A percentile compares a stretch with the other conserved stretches of the same genome.
These are phyloP conservation scores for Pseudogymnoascus sp. DNA, from an alignment of 2,329 filamentous ascomycete species.

Conservation along the genomic window DNA sequence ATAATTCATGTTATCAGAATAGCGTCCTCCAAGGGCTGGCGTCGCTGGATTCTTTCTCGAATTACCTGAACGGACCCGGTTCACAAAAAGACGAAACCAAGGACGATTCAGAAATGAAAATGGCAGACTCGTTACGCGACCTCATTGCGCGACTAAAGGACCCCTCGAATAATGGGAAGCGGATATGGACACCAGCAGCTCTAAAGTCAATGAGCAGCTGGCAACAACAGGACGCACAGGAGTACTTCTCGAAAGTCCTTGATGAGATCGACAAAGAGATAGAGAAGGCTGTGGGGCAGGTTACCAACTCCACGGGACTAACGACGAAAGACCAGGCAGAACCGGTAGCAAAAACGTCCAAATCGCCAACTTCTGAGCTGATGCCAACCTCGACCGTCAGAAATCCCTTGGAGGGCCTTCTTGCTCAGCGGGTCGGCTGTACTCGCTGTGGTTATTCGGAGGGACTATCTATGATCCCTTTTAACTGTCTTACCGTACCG, in stretches of 20 bases:
- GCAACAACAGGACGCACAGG: slow-evolving; percentile 95
- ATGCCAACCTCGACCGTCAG: slow-evolving; percentile 32
- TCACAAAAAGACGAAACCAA: slow-evolving; percentile 5
- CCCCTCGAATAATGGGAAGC: slow-evolving; percentile 61
- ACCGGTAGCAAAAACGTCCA: not conserved
- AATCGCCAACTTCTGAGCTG: not conserved
- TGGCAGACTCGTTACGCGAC: slow-evolving; percentile 35
- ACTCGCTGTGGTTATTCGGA: slow-evolving; percentile 79
- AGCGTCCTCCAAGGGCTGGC: slow-evolving; percentile 83
- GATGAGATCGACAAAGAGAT: slow-evolving; percentile 79
- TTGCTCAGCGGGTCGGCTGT: slow-evolving; percentile 85
- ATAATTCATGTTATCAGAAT: slow-evolving; percentile 98
- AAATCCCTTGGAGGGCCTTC: slow-evolving; percentile 80
- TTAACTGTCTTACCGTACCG: slow-evolving; percentile 86
- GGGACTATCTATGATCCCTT: slow-evolving; percentile 81
- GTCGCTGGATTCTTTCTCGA: slow-evolving; percentile 61
- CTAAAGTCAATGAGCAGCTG: slow-evolving; percentile 91
- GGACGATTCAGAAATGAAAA: slow-evolving; percentile 22
- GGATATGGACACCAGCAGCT: slow-evolving; percentile 72
- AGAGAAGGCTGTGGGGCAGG: slow-evolving; percentile 37
- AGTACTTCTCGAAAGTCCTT: slow-evolving; percentile 87
- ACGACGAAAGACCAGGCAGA: not conserved
- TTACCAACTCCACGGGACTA: slow-evolving; percentile 20
- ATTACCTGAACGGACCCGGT: slow-evolving; percentile 50
- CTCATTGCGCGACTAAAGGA: slow-evolving; percentile 67